A percentile compares a stretch with the other conserved stretches of the same genome.
Conservation (phyloP, 345 rosid genomes). For the Eucalyptus sp. region DNA sequence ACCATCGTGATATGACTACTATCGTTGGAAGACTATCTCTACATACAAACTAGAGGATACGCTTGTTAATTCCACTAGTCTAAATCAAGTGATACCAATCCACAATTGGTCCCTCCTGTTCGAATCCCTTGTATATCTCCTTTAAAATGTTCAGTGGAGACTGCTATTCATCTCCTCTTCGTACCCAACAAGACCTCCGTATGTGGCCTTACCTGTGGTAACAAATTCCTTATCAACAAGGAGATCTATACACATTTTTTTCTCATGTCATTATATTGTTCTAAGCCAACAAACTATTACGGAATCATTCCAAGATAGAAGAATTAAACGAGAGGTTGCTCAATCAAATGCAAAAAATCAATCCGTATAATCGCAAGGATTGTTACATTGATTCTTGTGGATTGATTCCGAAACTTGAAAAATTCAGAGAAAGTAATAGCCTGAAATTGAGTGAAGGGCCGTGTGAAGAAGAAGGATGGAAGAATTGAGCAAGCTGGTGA, state of each 20-base stretch:
- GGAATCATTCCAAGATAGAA: neutral
- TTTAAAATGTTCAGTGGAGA: neutral
- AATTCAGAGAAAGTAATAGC: neutral
- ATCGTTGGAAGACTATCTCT: rapidly evolving
- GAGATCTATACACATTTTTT: neutral
- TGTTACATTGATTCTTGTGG: neutral
- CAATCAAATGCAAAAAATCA: neutral
- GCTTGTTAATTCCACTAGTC: rapidly evolving
- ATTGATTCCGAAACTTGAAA: neutral
- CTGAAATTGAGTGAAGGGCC: neutral
- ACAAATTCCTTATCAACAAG: neutral
- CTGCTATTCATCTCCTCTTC: neutral
- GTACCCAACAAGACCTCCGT: neutral
- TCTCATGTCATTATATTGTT: neutral
- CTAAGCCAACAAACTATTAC: neutral
- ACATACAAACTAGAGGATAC: rapidly evolving
- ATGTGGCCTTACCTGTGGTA: neutral
- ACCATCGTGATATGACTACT: too few species aligned
- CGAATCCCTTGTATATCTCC: neutral
- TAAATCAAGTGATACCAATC: neutral
- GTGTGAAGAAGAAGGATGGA: neutral
- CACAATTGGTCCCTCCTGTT: too few species aligned
- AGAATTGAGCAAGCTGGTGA: neutral
- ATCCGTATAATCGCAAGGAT: neutral
- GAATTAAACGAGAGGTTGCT: neutral